These are phyloP conservation scores for Lentinula edodes DNA, from an alignment of 768 basidiomycete genomes.

Conservation along the genomic window DNA sequence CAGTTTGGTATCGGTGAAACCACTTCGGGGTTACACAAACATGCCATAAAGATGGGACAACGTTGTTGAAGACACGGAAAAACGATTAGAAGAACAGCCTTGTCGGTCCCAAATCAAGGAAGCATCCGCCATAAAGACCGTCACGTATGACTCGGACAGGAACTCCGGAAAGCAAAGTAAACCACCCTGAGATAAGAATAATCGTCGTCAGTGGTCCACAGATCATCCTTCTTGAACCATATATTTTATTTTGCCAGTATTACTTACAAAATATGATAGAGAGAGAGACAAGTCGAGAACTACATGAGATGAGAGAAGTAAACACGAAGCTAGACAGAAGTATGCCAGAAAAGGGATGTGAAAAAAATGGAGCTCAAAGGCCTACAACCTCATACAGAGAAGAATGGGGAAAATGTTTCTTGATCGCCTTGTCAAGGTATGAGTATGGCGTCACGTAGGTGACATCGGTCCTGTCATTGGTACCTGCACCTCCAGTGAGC, in stretches of 20 bases:
- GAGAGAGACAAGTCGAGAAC: too few relatives aligned
- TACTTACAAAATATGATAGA: too few relatives aligned
- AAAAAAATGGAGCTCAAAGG: too few relatives aligned
- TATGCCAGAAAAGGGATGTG: too few relatives aligned
- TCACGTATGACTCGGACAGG: constrained; percentile 65
- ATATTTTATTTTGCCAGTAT: too few relatives aligned
- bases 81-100: constrained; percentile 68
- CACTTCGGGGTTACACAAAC: constrained; percentile 63
- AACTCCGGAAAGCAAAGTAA: constrained; percentile 21
- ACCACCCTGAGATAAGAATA: constrained; percentile 2
- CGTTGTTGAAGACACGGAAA: constrained; percentile 80
- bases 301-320: too few relatives aligned
- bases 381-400: not conserved
- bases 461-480: constrained; percentile 18
- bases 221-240: too few relatives aligned
- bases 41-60: constrained; percentile 75
- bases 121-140: constrained; percentile 83
- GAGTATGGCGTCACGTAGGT: constrained; percentile 30
- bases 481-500: constrained; percentile 26
- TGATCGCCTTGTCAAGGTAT: not conserved
- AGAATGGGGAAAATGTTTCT: not conserved
- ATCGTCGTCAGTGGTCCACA: constrained; percentile 14
- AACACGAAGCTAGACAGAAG: too few relatives aligned
- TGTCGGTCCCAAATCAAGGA: constrained; percentile 62
- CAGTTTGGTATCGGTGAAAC: constrained; percentile 64